Percentiles rank a stretch among this genome's conserved stretches.
phyloP scores from a whole-genome alignment of 768 basidiomycete genomes.

The Cystobasidium tubakii region DNA sequence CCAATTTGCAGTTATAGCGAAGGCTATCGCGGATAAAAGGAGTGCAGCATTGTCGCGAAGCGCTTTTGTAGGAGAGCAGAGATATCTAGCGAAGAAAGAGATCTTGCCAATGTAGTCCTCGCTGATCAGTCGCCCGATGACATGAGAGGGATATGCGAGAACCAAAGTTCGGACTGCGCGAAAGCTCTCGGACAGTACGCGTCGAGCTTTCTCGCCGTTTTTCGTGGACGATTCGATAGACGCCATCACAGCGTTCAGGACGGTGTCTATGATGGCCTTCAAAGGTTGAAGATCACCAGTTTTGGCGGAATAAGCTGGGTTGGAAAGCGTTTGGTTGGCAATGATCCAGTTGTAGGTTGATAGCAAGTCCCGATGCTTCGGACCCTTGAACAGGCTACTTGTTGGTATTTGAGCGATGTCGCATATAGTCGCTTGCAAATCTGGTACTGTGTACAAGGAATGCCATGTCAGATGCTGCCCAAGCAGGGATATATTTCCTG shows the following conservation, averaged over 20 bases:
- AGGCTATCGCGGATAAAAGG: constrained; percentile 9
- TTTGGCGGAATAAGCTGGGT: neutral
- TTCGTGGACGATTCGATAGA: neutral
- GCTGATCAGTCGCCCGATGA: neutral
- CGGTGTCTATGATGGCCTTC: neutral
- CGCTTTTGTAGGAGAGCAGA: constrained; percentile 12
- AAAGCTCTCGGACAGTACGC: constrained; percentile 2
- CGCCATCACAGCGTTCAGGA: neutral
- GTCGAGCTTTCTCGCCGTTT: constrained; percentile 29
- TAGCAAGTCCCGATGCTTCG: constrained; percentile 23
- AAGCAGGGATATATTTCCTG: neutral
- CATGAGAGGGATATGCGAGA: neutral
- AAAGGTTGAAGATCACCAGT: neutral
- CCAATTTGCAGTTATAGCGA: constrained; percentile 16
- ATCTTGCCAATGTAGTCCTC: neutral
- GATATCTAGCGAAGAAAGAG: constrained; percentile 22
- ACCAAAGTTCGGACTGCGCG: constrained; percentile 21
- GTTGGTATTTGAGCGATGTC: constrained; percentile 6
- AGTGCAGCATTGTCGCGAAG: constrained; percentile 34
- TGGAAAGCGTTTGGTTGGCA: constrained; percentile 9
- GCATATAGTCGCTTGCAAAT: neutral
- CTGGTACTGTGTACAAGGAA: neutral
- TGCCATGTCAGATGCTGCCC: neutral
- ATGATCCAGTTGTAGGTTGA: constrained; percentile 23
- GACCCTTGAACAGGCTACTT: neutral